Conservation (phyloP, 108 stramenopile species). For the Cyclotella kingstonii region DNA sequence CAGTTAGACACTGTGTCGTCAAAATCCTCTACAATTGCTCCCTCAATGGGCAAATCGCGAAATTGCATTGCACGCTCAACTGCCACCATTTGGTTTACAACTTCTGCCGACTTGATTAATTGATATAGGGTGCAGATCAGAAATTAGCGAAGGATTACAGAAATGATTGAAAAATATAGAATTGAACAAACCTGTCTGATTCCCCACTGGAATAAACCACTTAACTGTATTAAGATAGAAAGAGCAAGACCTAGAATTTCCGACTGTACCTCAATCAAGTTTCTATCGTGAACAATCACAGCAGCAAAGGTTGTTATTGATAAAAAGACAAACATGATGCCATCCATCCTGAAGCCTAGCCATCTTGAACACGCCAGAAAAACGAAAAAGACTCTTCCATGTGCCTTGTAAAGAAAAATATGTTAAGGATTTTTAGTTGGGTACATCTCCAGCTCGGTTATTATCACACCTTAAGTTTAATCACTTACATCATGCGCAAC, state of each 20-base stretch:
- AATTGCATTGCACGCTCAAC: constrained; percentile 80
- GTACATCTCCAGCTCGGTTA: too few species aligned
- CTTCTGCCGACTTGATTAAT: constrained; percentile 60
- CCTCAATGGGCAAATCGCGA: constrained; percentile 67
- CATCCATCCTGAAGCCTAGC: constrained; percentile 92
- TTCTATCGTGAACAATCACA: constrained; percentile 60
- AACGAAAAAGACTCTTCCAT: constrained; percentile 72
- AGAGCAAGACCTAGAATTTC: constrained; percentile 71
- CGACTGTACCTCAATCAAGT: constrained; percentile 69
- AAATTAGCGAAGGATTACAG: too few species aligned
- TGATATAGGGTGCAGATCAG: too few species aligned
- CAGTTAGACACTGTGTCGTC: too few species aligned
- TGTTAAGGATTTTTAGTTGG: too few species aligned
- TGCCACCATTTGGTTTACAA: constrained; percentile 91
- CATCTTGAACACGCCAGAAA: constrained; percentile 84
- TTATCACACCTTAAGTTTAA: neutral
- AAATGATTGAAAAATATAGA: too few species aligned
- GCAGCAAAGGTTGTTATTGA: constrained; percentile 70
- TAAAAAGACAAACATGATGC: constrained; percentile 66
- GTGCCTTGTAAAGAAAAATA: constrained; percentile 3
- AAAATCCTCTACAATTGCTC: constrained; percentile 46
- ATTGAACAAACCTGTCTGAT: constrained; percentile 47
- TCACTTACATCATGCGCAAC: constrained; percentile 56
- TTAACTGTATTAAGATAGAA: constrained; percentile 66
- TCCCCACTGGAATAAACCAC: constrained; percentile 74